phyloP scores from a whole-genome alignment of 805 yeast species.

The Saturnispora dispora region DNA sequence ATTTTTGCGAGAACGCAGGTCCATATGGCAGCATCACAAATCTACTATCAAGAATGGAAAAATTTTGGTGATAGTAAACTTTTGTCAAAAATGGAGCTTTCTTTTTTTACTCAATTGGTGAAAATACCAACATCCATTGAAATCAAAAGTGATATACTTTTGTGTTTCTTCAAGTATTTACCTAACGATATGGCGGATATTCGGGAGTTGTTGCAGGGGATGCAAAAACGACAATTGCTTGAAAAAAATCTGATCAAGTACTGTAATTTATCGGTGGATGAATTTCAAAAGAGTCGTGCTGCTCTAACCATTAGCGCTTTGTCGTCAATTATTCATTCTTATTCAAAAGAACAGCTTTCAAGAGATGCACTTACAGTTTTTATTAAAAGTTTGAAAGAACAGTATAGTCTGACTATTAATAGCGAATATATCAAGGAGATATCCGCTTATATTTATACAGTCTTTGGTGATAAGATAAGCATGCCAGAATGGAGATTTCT shows the following conservation, averaged over 20 bases:
- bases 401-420: slow-evolving; percentile 1
- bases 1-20: slow-evolving; percentile 3
- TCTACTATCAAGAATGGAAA: slow-evolving; percentile 24
- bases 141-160: slow-evolving; percentile 1
- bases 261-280: background rate
- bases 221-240: slow-evolving; percentile 8
- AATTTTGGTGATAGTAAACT: slow-evolving; percentile 19
- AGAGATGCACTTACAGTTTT: background rate
- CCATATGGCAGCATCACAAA: slow-evolving; percentile 8
- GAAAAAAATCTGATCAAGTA: background rate
- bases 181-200: slow-evolving; percentile 1
- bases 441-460: slow-evolving; percentile 20
- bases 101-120: slow-evolving; percentile 14
- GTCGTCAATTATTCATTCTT: background rate
- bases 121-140: background rate
- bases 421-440: slow-evolving; percentile 16
- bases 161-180: slow-evolving; percentile 10
- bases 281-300: background rate
- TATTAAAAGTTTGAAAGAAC: slow-evolving; percentile 1
- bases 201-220: background rate
- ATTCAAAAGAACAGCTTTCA: background rate
- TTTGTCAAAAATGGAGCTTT: slow-evolving; percentile 16
- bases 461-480: slow-evolving; percentile 14
- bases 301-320: slow-evolving; percentile 5
- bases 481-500: slow-evolving; percentile 17